Evolutionary conservation across 257 asterid species (phyloP).

Genomic region (Buddleja alternifolia): DNA sequence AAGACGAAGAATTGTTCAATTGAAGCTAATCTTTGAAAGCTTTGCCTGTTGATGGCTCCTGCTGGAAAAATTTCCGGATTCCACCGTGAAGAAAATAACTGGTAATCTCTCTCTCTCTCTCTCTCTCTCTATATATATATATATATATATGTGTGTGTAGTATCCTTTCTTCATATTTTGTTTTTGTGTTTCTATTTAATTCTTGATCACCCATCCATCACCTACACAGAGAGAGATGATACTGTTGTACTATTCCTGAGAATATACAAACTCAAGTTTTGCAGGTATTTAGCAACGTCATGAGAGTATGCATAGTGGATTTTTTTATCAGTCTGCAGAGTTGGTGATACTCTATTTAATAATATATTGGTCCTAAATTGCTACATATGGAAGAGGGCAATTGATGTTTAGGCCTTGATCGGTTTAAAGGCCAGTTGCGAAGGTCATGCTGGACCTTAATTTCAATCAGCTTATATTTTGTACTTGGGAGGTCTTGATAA

Average conservation of each 20-base stretch:
- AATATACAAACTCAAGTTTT: slow-evolving; percentile 7
- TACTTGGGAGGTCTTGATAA: slow-evolving; percentile 10
- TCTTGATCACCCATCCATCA: slow-evolving; percentile 24
- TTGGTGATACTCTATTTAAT: neutral
- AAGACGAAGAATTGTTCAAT: slow-evolving; percentile 9
- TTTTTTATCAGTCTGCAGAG: neutral
- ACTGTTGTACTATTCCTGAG: slow-evolving; percentile 2
- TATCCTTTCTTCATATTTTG: neutral
- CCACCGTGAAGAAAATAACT: slow-evolving; percentile 78
- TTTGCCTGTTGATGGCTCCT: slow-evolving; percentile 65
- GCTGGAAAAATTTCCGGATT: slow-evolving; percentile 66
- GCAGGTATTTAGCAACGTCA: neutral
- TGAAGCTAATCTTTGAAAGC: slow-evolving; percentile 10
- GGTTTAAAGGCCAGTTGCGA: neutral
- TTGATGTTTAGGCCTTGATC: neutral
- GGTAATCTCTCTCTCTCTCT: slow-evolving; percentile 44
- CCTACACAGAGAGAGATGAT: neutral
- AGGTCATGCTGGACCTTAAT: slow-evolving; percentile 23
- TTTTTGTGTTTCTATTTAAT: slow-evolving; percentile 17
- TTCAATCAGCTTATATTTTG: neutral
- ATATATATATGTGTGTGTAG: neutral
- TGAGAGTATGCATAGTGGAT: slow-evolving; percentile 11
- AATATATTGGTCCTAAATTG: slow-evolving; percentile 1
- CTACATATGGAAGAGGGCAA: neutral
- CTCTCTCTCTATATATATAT: slow-evolving; percentile 3